Evolutionary conservation across 2,329 filamentous ascomycete species (phyloP), one percentile per base, ranked within the genome.

Genomic region (Colletotrichum salicis): DNA sequence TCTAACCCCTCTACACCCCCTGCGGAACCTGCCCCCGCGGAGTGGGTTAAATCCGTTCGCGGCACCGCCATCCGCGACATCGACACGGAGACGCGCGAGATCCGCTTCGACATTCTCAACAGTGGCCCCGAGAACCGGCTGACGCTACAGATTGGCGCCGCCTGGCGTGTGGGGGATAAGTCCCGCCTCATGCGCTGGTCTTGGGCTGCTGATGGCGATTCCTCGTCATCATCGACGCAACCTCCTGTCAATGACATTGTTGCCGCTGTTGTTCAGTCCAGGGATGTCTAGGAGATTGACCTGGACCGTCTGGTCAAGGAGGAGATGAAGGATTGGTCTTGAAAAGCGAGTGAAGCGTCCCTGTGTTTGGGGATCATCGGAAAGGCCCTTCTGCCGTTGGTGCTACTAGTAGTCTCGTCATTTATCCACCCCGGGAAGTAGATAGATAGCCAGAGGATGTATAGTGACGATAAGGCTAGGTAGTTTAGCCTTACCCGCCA

Each of bases 51-150:
- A 41, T 77, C 76, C 67, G 70, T 80, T 33, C 76, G 79, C 61
- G 81, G 79, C 60, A 80, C 79, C 48, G 77, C 77, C 11, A 78
- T 84, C 70, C 77, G 74, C 22, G 75, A 79, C 45, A 56, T 63
- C 55, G 76, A 77, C 4, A 76, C 77, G 31, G 77, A 80, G 12
- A 72, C 75, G 8, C 73, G 75, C 64, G 77, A 79, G n/a, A 65
- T 85, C 5, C 76, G 73, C 15, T 82, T 85, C 57, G 65, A 76
- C 24, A 64, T 84, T 52, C 71, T 74, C 27, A 76, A 76, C 29
- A 76, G 77, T 24, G 74, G 63, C 41, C 35, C 24, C 35, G 54
- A 62, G 11, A 51, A 52, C 62, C 58, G 66, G 13, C 67, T 22
- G 69, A 75, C 45, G 33, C 72, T 82, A 13, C 70, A 75, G 5